Evolutionary conservation across 2,329 filamentous ascomycete species (phyloP).

Genomic region (Phaeophleospora eucalypticola): DNA sequence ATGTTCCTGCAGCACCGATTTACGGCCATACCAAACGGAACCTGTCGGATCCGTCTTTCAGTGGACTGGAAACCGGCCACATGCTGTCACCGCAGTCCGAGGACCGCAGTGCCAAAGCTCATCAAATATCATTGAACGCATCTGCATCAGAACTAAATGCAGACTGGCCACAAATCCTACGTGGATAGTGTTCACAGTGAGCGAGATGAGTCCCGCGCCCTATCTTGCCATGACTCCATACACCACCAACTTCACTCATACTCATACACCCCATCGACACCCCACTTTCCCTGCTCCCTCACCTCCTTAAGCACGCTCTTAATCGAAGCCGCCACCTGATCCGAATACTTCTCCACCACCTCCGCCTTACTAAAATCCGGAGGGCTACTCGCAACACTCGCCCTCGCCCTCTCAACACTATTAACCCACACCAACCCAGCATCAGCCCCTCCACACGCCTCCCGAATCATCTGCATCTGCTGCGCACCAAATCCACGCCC

Average conservation of each 20-base stretch:
- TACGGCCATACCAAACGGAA: no score
- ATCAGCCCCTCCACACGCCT: slow-evolving; percentile 5
- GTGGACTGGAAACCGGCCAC: no score
- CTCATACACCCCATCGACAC: slow-evolving; percentile 5
- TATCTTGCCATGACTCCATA: no score
- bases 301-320: slow-evolving; percentile 5
- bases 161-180: no score
- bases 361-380: slow-evolving; percentile 3
- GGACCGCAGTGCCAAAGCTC: no score
- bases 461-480: slow-evolving; percentile 5
- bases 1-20: no score
- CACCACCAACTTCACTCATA: background rate
- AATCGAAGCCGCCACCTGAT: slow-evolving; percentile 1
- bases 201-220: no score
- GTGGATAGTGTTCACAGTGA: no score
- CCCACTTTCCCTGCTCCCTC: slow-evolving; percentile 3
- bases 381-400: background rate
- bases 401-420: background rate
- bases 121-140: no score
- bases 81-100: no score
- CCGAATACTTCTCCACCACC: slow-evolving; percentile 8
- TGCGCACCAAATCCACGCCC: slow-evolving; percentile 6
- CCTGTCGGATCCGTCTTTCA: no score
- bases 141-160: no score
- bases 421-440: slow-evolving; percentile 6